Base-by-base conservation (phyloP, 1,284 basidiomycete species). In the Trametes pubescens region DNA sequence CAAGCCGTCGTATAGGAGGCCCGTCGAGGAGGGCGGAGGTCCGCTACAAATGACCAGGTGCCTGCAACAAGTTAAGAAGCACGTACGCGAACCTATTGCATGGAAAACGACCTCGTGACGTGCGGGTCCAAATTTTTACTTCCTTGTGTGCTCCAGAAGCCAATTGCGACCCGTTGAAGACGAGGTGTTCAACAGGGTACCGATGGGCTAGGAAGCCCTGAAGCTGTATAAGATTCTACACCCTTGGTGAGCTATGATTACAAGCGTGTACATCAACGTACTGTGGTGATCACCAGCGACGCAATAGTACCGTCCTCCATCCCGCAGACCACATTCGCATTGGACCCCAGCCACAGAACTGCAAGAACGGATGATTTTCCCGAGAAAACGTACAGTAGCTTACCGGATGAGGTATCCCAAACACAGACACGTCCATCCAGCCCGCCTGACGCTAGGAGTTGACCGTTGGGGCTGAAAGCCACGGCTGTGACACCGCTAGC, bases 241-340 rank as follows among this genome's bases (percentile, higher is more conserved):
- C 6, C 7, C 22, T 8, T 21, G 24, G 7, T 24, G 7, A n/a
- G n/a, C n/a, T n/a, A 21, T 24, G 46, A 24, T 7, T 24, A 7
- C 40, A 5, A n/a, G 5, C 8, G 24, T 10, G 46, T 24, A 21
- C 6, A 4, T 24, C 11, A 24, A 6, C 24, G 6, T 34, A 34
- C 48, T n/a, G 48, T 10, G 29, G 6, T 10, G 29, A 55, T 44
- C 7, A 38, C 24, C 9, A 55, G 24, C 2, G 37, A 43, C 4
- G 53, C 53, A n/a, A 55, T 26, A 4, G 53, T 43, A 2, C 53
- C 53, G 24, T 55, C 24, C 29, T 44, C 40, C 53, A 55, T 55
- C 22, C 53, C 53, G 18, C 53, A 40, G 18, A 44, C 53, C 24
- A 55, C 7, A 26, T 40, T 4, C 14, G 10, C 38, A 29, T 32